A percentile compares a stretch with the other conserved stretches of the same genome.
phyloP scores from a whole-genome alignment of 2,329 filamentous ascomycete genomes.

The Zelopaecilomyces penicillatus region DNA sequence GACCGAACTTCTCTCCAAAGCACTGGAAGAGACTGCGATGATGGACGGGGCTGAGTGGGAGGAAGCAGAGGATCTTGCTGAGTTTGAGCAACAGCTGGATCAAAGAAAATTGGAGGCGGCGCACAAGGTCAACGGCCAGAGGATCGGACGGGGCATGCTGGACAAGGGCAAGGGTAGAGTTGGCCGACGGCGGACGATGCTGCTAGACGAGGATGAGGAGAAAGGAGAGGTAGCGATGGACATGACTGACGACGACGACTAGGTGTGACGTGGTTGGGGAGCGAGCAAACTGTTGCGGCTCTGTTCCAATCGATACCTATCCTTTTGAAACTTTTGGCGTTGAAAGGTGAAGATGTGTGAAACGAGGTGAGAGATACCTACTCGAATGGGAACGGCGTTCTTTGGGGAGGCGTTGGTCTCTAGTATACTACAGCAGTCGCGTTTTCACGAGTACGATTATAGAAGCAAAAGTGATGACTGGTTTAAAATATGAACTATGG shows the following conservation, averaged over 20 bases:
- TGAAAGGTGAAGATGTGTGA: too few species aligned
- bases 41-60: constrained; percentile 37
- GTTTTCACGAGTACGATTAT: too few species aligned
- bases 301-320: too few species aligned
- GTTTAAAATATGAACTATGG: too few species aligned
- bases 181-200: constrained; percentile 22
- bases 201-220: constrained; percentile 26
- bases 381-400: too few species aligned
- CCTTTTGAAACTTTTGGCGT: too few species aligned
- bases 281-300: too few species aligned
- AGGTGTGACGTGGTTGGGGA: neutral
- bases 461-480: too few species aligned
- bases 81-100: constrained; percentile 46
- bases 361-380: too few species aligned
- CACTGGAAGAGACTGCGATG: constrained; percentile 53
- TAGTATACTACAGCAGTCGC: too few species aligned
- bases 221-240: constrained; percentile 45
- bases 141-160: constrained; percentile 17
- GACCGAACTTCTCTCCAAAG: constrained; percentile 67
- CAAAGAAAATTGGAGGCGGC: constrained; percentile 37
- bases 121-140: constrained; percentile 24
- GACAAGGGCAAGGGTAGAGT: constrained; percentile 40
- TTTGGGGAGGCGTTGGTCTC: too few species aligned
- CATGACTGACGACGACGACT: constrained; percentile 41
- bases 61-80: constrained; percentile 36